Evolutionary conservation across 2,329 filamentous ascomycete species (phyloP), one percentile per base, ranked within the genome.

Genomic region (Ploettnerulaceae sp.): DNA sequence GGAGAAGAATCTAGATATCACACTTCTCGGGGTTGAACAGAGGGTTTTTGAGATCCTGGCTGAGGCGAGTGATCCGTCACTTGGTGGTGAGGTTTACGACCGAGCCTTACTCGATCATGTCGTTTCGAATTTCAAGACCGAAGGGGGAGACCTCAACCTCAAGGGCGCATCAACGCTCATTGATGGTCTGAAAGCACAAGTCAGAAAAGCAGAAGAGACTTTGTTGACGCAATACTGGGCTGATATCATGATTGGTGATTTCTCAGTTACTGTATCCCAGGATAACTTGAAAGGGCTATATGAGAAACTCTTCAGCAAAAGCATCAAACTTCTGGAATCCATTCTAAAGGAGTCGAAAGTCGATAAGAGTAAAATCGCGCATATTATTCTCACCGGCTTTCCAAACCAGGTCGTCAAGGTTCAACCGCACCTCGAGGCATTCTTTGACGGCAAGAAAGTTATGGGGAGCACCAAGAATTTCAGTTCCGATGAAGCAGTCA

Each of bases 31-130:
- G 7, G 31, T 41, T 7, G 39, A 51, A 3, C 4, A n/a, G 12
- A 46, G 52, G 9, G 28, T 55, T 2, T 50, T 47, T 32, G 48
- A 53, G n/a, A 41, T 47, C 20, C 2, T 48, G 7, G 48, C 32
- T 7, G 24, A 8, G 0, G 36, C 36, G 6, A 18, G n/a, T 9
- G 38, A 46, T 18, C 35, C 28, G 20, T 41, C 18, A 11, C 3
- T 49, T 25, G 45, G 49, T 3, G 25, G 49, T 14, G 25, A 43
- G 7, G 32, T 47, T 12, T 49, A 44, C 22, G 34, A 49, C 9
- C n/a, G 40, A 17, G 12, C 29, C 4, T 7, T 38, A 3, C 21
- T 47, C 22, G 11, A 49, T 15, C 4, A 35, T 22, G 29, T 35
- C 4, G 7, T 40, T 24, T n/a, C 6, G 7, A 17, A 49, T 18